Evolutionary conservation across 257 asterid genomes (phyloP).

Genomic region (Gynochthodes officinalis): DNA sequence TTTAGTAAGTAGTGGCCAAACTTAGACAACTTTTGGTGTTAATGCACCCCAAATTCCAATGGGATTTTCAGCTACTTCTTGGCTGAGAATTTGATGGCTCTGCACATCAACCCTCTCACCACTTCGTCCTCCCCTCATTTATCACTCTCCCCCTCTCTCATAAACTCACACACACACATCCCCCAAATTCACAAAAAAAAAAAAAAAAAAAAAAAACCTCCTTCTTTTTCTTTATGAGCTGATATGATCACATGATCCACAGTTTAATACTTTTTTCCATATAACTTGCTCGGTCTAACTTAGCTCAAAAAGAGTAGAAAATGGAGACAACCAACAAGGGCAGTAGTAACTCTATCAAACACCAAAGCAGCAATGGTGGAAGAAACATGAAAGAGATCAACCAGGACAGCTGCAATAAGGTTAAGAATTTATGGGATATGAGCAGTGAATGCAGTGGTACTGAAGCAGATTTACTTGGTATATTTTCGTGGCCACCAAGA

Average conservation of each 20-base stretch:
- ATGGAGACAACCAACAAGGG: conserved; percentile 6
- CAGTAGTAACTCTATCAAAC: conserved; percentile 19
- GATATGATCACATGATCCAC: not conserved
- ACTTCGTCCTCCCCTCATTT: not conserved
- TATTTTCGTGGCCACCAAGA: conserved; percentile 89
- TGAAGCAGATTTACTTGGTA: conserved; percentile 48
- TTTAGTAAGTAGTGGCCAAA: conserved; percentile 50
- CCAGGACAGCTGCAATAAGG: conserved; percentile 23
- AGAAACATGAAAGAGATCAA: conserved; percentile 31
- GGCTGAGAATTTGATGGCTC: conserved; percentile 38
- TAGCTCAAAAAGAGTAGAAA: not conserved
- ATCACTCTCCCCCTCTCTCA: not conserved
- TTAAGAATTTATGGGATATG: conserved; percentile 35
- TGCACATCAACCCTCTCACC: conserved; percentile 11
- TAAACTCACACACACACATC: not conserved
- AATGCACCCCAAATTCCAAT: conserved; percentile 45
- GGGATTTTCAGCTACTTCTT: conserved; percentile 27
- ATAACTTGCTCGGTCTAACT: not conserved
- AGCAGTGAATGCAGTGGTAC: not conserved
- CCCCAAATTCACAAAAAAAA: not conserved
- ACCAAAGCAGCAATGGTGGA: conserved; percentile 17
- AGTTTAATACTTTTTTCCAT: not conserved
- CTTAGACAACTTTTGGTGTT: conserved; percentile 56
- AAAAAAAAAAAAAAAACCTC: not conserved
- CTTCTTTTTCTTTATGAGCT: not conserved